These are phyloP conservation scores for Salvia miltiorrhiza DNA, from an alignment of 257 asterid genomes.

Conservation along the genomic window DNA sequence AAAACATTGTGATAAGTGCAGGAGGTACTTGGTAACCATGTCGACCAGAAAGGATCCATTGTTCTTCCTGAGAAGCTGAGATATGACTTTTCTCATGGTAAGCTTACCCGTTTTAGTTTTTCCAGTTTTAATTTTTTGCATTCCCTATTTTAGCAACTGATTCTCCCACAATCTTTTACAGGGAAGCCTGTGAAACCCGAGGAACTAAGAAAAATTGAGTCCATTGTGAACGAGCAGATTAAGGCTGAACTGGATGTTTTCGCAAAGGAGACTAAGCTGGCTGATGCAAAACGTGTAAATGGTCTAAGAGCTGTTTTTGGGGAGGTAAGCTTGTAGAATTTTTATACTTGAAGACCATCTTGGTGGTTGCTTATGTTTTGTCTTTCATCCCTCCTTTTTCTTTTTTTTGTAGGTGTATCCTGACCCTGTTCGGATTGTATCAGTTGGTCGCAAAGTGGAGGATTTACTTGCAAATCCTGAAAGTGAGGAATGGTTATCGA, in stretches of 20 bases:
- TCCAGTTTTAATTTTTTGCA: no score
- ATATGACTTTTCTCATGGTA: constrained; percentile 96
- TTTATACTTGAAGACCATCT: neutral
- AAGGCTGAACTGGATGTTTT: constrained; percentile 71
- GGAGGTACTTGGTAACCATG: constrained; percentile 94
- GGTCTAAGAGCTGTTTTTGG: constrained; percentile 98
- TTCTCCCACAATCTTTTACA: constrained; percentile 28
- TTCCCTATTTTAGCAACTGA: constrained; percentile 11
- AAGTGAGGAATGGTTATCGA: constrained; percentile 69
- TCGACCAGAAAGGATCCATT: constrained; percentile 98
- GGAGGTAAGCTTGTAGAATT: constrained; percentile 52
- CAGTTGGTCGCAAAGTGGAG: constrained; percentile 88
- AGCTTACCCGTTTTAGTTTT: constrained; percentile 25
- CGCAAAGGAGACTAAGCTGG: constrained; percentile 67
- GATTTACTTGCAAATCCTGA: constrained; percentile 82
- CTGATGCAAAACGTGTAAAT: constrained; percentile 76
- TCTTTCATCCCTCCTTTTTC: neutral
- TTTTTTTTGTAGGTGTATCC: constrained; percentile 71
- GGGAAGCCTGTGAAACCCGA: constrained; percentile 97
- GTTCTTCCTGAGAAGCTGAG: constrained; percentile 98
- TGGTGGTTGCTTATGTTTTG: neutral
- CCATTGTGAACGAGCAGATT: constrained; percentile 93
- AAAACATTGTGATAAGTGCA: constrained; percentile 34
- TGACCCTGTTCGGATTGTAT: constrained; percentile 93
- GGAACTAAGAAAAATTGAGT: constrained; percentile 77